Percentiles rank a stretch among this genome's conserved stretches.
phyloP scores from a whole-genome alignment of 140 eudicot species.

The Oenanthe javanica region DNA sequence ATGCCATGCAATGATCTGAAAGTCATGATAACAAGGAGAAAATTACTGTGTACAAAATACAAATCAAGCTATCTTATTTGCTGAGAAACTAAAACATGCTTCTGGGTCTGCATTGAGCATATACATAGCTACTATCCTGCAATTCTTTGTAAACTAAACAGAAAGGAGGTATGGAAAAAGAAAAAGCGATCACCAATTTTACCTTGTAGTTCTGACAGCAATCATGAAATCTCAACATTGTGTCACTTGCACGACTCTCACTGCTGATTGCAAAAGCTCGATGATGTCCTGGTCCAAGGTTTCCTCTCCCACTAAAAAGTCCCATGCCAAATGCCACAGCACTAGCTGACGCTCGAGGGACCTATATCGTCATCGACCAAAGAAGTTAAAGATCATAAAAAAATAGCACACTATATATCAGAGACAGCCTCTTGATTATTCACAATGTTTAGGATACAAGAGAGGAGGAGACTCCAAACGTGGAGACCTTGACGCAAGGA shows the following conservation, averaged over 20 bases:
- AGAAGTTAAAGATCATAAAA: neutral
- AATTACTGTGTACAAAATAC: neutral
- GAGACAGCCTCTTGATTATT: neutral
- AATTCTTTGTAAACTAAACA: neutral
- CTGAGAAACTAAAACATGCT: neutral
- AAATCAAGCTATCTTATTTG: neutral
- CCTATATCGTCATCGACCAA: slow-evolving; percentile 26
- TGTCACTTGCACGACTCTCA: slow-evolving; percentile 96
- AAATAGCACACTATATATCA: slow-evolving; percentile 1
- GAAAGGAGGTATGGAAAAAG: neutral
- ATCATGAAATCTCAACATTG: slow-evolving; percentile 81
- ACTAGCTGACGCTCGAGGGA: slow-evolving; percentile 97
- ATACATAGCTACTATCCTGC: neutral
- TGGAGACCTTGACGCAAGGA: neutral
- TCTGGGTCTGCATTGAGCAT: neutral
- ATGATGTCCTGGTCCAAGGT: slow-evolving; percentile 74
- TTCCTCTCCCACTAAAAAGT: slow-evolving; percentile 80
- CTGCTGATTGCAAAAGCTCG: slow-evolving; percentile 89
- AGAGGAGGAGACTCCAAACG: neutral
- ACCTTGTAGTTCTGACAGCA: slow-evolving; percentile 99
- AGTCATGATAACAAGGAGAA: neutral
- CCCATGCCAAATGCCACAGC: slow-evolving; percentile 99
- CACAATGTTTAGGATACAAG: neutral
- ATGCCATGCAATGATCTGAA: neutral
- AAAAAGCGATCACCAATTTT: slow-evolving; percentile 8